phyloP scores from a whole-genome alignment of 106 monocot genomes.

The Dendrobium catenatum region DNA sequence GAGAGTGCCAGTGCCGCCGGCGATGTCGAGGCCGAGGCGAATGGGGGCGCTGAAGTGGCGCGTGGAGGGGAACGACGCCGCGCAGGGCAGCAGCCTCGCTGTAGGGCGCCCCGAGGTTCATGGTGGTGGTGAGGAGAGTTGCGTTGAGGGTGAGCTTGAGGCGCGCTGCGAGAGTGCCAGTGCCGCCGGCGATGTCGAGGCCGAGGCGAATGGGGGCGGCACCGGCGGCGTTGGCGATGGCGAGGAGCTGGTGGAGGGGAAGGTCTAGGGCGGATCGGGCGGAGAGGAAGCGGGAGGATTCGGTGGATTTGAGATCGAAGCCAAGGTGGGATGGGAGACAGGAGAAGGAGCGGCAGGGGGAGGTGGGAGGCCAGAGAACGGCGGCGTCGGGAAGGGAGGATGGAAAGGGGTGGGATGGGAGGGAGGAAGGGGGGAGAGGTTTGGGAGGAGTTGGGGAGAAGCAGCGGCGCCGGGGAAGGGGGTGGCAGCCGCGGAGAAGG shows the following conservation, averaged over 20 bases:
- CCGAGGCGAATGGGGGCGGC: constrained; percentile 35
- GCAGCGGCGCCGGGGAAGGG: constrained; percentile 98
- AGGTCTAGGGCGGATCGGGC: constrained; percentile 35
- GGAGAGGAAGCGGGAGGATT: constrained; percentile 37
- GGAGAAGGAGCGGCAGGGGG: constrained; percentile 47
- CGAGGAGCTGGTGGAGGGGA: constrained; percentile 27
- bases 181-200: constrained; percentile 31
- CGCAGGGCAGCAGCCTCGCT: constrained; percentile 62
- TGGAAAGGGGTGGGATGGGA: constrained; percentile 13
- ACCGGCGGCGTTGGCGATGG: constrained; percentile 42
- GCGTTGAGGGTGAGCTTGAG: constrained; percentile 14
- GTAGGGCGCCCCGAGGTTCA: constrained; percentile 61
- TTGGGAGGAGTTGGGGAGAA: constrained; percentile 46
- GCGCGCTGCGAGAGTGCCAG: constrained; percentile 29
- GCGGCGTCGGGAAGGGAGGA: constrained; percentile 44
- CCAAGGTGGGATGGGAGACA: constrained; percentile 33
- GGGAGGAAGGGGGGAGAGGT: background rate
- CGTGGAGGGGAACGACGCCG: constrained; percentile 71
- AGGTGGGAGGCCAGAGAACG: constrained; percentile 42
- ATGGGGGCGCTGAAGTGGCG: constrained; percentile 52
- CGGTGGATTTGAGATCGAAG: constrained; percentile 28
- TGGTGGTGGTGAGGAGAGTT: constrained; percentile 50
- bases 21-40: constrained; percentile 50
- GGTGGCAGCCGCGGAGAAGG: constrained; percentile 93
- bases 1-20: constrained; percentile 9